Conservation (phyloP, 2,329 filamentous ascomycete genomes). For the Dothideomycetes sp. region DNA sequence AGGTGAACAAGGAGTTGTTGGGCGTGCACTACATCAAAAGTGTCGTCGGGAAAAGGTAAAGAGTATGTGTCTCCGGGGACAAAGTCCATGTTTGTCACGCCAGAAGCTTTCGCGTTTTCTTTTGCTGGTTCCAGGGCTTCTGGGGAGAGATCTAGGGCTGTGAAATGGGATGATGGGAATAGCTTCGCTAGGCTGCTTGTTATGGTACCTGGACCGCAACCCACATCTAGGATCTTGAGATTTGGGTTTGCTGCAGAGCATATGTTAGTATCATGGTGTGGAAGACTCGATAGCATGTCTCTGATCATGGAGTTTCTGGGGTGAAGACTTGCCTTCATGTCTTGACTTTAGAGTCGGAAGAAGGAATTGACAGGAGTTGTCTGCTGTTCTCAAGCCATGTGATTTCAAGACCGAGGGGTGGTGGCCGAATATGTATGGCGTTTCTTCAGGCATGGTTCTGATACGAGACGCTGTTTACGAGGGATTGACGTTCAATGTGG, state of each 20-base stretch:
- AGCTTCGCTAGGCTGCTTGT: slow-evolving; percentile 34
- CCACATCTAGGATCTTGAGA: slow-evolving; percentile 37
- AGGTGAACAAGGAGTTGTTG: slow-evolving; percentile 53
- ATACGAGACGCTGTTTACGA: no score
- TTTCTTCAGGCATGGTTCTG: background rate
- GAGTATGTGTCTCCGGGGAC: slow-evolving; percentile 32
- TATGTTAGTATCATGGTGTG: no score
- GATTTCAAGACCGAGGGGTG: slow-evolving; percentile 20
- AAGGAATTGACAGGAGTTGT: slow-evolving; percentile 32
- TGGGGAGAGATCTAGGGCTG: slow-evolving; percentile 36
- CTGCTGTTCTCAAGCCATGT: slow-evolving; percentile 37
- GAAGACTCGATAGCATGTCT: no score
- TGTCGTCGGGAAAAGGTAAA: slow-evolving; percentile 36
- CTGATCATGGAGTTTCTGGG: no score
- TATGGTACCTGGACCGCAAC: slow-evolving; percentile 42
- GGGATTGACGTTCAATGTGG: no score
- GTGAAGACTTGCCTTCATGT: no score
- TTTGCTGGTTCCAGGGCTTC: slow-evolving; percentile 25
- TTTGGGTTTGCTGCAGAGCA: slow-evolving; percentile 17
- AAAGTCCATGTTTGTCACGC: slow-evolving; percentile 29
- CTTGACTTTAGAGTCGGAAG: slow-evolving; percentile 20
- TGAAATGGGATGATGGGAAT: slow-evolving; percentile 36
- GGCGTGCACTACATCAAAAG: slow-evolving; percentile 51
- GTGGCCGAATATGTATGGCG: slow-evolving; percentile 1
- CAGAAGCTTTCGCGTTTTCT: slow-evolving; percentile 22